Evolutionary conservation across 176 grass and related monocot species (phyloP).

Genomic region (Oryza meridionalis): DNA sequence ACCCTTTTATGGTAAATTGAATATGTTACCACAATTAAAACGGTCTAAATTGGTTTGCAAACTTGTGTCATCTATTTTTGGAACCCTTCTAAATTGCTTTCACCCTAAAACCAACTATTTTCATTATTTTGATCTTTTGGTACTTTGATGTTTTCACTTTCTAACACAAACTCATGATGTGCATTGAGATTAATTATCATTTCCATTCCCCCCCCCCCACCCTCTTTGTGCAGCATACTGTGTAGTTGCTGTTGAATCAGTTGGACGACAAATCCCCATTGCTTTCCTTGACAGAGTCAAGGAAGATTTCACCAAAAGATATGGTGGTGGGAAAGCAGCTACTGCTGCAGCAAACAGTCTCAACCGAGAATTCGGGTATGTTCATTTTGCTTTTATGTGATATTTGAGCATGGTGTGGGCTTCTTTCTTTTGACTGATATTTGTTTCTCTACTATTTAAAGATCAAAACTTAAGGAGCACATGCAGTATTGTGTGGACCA

Average conservation of each 20-base stretch:
- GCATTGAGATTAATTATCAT: constrained; percentile 5
- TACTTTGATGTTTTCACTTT: not conserved
- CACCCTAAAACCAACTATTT: not conserved
- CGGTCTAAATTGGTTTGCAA: not conserved
- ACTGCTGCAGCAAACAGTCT: constrained; percentile 78
- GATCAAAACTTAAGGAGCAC: constrained; percentile 93
- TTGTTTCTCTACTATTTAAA: constrained; percentile 35
- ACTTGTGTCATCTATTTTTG: not conserved
- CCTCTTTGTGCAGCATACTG: constrained; percentile 77
- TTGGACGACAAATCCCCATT: constrained; percentile 88
- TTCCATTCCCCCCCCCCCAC: not conserved
- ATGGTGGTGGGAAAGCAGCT: constrained; percentile 87
- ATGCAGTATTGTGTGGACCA: constrained; percentile 96
- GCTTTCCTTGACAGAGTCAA: constrained; percentile 89
- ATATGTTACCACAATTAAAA: not conserved
- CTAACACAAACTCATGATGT: not conserved
- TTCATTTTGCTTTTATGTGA: not conserved
- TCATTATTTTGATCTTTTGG: not conserved
- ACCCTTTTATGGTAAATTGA: not conserved
- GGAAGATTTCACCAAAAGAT: constrained; percentile 91
- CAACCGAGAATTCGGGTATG: constrained; percentile 82
- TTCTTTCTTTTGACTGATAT: not conserved
- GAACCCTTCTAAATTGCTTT: not conserved
- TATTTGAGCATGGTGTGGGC: not conserved
- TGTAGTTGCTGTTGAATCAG: constrained; percentile 90